phyloP scores from a whole-genome alignment of 805 yeast genomes.

The Saturnispora quitensis region DNA sequence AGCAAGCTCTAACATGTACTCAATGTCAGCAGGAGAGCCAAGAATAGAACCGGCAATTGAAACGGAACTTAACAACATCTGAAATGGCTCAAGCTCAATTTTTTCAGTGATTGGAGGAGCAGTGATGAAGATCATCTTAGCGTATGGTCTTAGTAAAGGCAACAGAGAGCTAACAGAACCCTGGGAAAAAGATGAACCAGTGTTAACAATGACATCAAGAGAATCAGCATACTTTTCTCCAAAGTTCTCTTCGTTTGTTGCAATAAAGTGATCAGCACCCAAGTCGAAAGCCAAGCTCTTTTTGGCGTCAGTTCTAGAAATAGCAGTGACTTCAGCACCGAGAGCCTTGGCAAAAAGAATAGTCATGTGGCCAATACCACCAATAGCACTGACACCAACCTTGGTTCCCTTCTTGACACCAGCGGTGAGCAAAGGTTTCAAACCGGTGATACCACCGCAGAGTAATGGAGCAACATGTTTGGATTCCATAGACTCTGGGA shows the following conservation, averaged over 20 bases:
- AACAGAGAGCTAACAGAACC: slow-evolving; percentile 18
- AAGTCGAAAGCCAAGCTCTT: slow-evolving; percentile 38
- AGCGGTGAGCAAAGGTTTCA: too few species aligned
- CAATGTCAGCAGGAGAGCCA: slow-evolving; percentile 39
- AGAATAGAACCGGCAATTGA: slow-evolving; percentile 30
- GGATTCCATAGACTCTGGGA: slow-evolving; percentile 36
- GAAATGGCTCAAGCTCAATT: slow-evolving; percentile 25
- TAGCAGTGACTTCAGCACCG: slow-evolving; percentile 30
- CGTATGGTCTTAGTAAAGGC: slow-evolving; percentile 20
- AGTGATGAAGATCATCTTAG: slow-evolving; percentile 21
- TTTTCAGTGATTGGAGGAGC: slow-evolving; percentile 30
- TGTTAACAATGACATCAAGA: slow-evolving; percentile 8
- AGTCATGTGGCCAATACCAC: too few species aligned
- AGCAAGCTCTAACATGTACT: slow-evolving; percentile 12
- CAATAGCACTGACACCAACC: too few species aligned
- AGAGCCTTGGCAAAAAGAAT: slow-evolving; percentile 34
- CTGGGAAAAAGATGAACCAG: slow-evolving; percentile 35
- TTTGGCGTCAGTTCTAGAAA: slow-evolving; percentile 44
- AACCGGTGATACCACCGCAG: slow-evolving; percentile 51
- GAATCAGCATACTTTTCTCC: too few species aligned
- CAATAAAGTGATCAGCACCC: slow-evolving; percentile 45
- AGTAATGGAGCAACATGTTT: slow-evolving; percentile 43
- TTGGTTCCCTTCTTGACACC: too few species aligned
- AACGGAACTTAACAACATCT: slow-evolving; percentile 25
- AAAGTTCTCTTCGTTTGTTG: slow-evolving; percentile 33